These are phyloP conservation scores for Beauveria scarabaeidicola DNA, from an alignment of 2,329 filamentous ascomycete species.

Conservation along the genomic window DNA sequence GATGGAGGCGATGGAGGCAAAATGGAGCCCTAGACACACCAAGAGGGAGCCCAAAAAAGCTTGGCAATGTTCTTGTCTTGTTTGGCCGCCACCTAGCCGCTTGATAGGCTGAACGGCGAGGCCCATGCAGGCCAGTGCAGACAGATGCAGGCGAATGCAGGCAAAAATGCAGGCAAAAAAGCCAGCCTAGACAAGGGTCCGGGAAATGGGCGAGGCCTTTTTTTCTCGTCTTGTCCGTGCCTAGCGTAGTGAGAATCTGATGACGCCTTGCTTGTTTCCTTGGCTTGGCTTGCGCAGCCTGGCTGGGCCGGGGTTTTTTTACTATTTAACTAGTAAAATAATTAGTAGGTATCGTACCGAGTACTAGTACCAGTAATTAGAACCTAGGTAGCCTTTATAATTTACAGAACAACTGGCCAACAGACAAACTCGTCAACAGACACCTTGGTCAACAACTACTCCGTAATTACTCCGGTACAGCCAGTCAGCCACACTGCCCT, in stretches of 20 bases:
- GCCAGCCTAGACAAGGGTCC: slow-evolving; percentile 7
- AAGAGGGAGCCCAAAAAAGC: slow-evolving; percentile 7
- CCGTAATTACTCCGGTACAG: too few species aligned
- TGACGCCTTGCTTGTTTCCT: not conserved
- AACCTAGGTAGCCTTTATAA: too few species aligned
- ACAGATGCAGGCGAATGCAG: not conserved
- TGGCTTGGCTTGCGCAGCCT: not conserved
- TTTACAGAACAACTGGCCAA: too few species aligned
- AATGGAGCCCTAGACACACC: not conserved
- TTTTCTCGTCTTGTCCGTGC: slow-evolving; percentile 6
- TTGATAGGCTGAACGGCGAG: not conserved
- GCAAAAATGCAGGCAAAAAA: not conserved
- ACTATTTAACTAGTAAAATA: too few species aligned
- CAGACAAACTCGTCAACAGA: not conserved
- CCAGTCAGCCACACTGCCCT: not conserved
- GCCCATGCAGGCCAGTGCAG: not conserved
- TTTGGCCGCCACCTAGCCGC: not conserved
- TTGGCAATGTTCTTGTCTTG: slow-evolving; percentile 9
- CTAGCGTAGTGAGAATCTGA: not conserved
- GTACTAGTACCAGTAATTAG: too few species aligned
- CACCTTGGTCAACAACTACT: not conserved
- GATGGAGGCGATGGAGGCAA: not conserved
- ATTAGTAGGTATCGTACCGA: too few species aligned
- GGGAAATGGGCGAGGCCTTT: slow-evolving; percentile 11
- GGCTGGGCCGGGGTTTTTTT: too few species aligned